These are phyloP conservation scores for Anthracocystis panici-leucophaei DNA, from an alignment of 1,284 basidiomycete species.

Conservation along the genomic window DNA sequence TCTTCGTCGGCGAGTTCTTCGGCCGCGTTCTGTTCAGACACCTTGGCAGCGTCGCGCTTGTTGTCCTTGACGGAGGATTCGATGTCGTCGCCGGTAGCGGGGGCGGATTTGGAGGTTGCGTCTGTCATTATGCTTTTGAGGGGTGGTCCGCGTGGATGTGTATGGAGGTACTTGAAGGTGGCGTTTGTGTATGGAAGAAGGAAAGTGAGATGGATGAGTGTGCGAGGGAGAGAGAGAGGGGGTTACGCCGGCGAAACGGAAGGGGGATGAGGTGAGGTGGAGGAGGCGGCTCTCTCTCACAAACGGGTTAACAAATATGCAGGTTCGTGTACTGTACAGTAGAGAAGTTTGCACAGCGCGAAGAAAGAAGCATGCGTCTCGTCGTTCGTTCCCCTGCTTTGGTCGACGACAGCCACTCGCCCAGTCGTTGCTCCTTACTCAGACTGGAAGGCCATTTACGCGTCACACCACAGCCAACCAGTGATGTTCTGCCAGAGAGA, in stretches of 20 bases:
- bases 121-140: constrained; percentile 25
- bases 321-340: no score
- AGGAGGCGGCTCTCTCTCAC: no score
- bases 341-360: no score
- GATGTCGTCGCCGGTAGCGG: constrained; percentile 15
- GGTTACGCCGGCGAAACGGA: not conserved
- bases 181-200: not conserved
- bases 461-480: no score
- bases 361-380: no score
- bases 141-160: not conserved
- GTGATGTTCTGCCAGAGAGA: no score
- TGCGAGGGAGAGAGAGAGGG: not conserved
- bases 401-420: no score
- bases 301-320: not conserved
- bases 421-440: no score
- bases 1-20: constrained; percentile 30
- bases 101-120: constrained; percentile 12
- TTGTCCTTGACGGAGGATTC: constrained; percentile 41
- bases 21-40: constrained; percentile 28
- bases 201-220: not conserved
- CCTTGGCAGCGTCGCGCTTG: constrained; percentile 40
- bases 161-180: not conserved
- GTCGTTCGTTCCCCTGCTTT: no score
- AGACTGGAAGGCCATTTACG: no score
- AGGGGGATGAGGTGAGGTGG: not conserved